Percentiles rank a stretch among this genome's conserved stretches.
Conservation (phyloP, 805 yeast species). For the Tetrapisispora nanseiensis region DNA sequence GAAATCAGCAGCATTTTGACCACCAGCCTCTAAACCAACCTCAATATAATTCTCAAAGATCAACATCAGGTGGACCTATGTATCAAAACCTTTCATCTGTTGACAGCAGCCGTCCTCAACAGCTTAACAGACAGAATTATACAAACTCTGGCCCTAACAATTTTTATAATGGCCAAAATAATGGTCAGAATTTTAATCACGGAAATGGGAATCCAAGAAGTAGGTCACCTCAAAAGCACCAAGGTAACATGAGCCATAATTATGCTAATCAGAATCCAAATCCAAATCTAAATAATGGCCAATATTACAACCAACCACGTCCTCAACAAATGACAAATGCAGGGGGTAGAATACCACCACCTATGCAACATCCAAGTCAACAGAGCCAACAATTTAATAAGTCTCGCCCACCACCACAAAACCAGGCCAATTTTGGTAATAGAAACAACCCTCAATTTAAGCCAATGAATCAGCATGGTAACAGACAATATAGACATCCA, state of each 20-base stretch:
- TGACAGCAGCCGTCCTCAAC: not conserved
- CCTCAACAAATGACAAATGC: not conserved
- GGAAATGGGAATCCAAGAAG: not conserved
- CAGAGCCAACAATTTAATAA: not conserved
- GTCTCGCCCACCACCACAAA: slow-evolving; percentile 4
- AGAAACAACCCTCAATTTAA: not conserved
- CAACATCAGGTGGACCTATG: not conserved
- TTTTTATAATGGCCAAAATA: not conserved
- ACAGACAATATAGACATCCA: slow-evolving; percentile 1
- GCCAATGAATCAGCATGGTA: not conserved
- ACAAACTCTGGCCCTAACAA: too few species aligned
- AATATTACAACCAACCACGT: not conserved
- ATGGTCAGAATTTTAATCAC: not conserved
- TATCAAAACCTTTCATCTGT: slow-evolving; percentile 1
- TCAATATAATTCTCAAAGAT: slow-evolving; percentile 1
- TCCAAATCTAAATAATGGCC: not conserved
- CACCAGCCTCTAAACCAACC: slow-evolving; percentile 1
- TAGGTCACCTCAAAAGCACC: not conserved
- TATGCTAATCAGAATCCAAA: not conserved
- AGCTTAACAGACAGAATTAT: not conserved
- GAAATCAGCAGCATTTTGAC: slow-evolving; percentile 1
- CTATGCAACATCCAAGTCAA: not conserved
- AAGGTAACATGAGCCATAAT: not conserved
- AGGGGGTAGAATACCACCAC: slow-evolving; percentile 3
- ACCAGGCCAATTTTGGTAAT: slow-evolving; percentile 1